Conservation (phyloP, 805 yeast species). For the Tetrapisispora pingtungensis region DNA sequence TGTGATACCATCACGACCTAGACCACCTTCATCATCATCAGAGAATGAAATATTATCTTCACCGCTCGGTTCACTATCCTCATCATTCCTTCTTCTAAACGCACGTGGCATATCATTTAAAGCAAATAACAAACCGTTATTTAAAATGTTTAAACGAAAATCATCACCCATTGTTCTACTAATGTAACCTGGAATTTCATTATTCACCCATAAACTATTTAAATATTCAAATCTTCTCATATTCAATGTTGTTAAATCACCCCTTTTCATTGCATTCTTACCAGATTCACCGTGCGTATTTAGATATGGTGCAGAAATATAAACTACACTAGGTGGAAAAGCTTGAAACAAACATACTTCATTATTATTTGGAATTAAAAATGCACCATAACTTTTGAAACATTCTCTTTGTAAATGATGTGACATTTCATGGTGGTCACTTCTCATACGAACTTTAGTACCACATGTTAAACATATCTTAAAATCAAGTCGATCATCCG, state of each 20-base stretch:
- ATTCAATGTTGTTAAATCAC: constrained; percentile 45
- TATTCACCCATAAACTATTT: constrained; percentile 52
- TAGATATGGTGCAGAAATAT: constrained; percentile 56
- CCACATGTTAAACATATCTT: constrained; percentile 41
- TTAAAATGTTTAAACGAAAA: constrained; percentile 19
- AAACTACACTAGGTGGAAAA: constrained; percentile 25
- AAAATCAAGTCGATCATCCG: constrained; percentile 33
- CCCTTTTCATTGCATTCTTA: constrained; percentile 41
- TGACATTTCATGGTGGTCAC: constrained; percentile 24
- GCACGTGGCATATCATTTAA: constrained; percentile 15
- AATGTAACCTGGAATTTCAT: constrained; percentile 43
- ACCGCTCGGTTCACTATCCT: constrained; percentile 11
- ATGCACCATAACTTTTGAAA: constrained; percentile 28
- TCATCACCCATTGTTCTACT: constrained; percentile 32
- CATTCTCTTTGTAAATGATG: constrained; percentile 25
- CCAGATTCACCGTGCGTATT: constrained; percentile 71
- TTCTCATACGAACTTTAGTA: constrained; percentile 28
- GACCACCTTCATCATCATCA: constrained; percentile 13
- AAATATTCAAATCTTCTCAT: constrained; percentile 44
- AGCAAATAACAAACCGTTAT: constrained; percentile 15
- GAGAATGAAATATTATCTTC: constrained; percentile 8
- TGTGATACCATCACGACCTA: constrained; percentile 11
- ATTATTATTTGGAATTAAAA: constrained; percentile 30
- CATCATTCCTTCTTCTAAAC: constrained; percentile 10
- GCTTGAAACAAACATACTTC: constrained; percentile 27